Base-by-base conservation (phyloP, 441 rosid genomes). In the Jatropha podagrica region DNA sequence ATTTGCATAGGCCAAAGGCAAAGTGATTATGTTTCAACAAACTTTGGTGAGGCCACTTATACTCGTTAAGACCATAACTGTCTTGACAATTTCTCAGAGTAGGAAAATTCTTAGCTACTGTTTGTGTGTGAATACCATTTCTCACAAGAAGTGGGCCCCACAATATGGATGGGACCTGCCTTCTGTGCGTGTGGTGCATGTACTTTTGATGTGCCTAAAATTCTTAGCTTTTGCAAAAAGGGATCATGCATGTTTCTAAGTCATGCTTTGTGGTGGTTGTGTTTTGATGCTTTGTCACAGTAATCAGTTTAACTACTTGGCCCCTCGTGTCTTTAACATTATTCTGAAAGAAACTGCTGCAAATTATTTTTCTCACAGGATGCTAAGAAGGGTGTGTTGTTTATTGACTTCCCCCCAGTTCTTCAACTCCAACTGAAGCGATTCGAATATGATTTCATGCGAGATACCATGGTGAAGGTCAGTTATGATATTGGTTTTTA, bases 381-480 rank as follows among this genome's bases (percentile, higher is more conserved):
- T 86, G 99, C 99, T 49, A 91, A 83, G 85, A 95, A 95, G 81
- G 99, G 99, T 69, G 98, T 95, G 73, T 77, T 93, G 51, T 95
- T 95, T 76, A 88, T 89, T 40, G 98, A 95, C 81, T 95, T 95
- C 41, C 98, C 98, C 4, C 98, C 98, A 41, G 98, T 95, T 67
- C 98, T 95, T 86, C 98, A 93, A 80, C 96, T 95, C 65, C 99
- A 95, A 78, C 83, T 95, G 54, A 95, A 95, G 85, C 90, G 99
- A 44, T 95, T 95, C 86, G 99, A 93, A 77, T 95, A 95, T 84
- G 98, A 95, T 83, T 91, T 88, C 78, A 87, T 88, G 90, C 89
- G 97, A 75, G 95, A 95, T 76, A 85, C 91, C 2, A 95, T 93
- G 98, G 97, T 95, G 81, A 95, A 95, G 99, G 99, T 95, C 71